phyloP scores from a whole-genome alignment of 2,329 filamentous ascomycete genomes.

The Thelonectria olida region DNA sequence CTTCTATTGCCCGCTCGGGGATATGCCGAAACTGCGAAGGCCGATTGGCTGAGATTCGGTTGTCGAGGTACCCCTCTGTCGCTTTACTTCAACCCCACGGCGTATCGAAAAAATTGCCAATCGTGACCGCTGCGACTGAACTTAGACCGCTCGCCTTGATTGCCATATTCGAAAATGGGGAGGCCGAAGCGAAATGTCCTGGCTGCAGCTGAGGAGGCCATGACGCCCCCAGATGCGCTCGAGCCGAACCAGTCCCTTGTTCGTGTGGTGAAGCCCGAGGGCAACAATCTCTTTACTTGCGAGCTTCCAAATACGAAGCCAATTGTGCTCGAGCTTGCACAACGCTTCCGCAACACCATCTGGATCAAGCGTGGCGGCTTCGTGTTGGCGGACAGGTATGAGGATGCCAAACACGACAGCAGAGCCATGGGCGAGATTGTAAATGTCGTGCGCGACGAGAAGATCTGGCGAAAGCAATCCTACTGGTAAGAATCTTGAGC shows the following conservation, averaged over 20 bases:
- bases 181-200: constrained; percentile 75
- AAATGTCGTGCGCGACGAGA: constrained; percentile 92
- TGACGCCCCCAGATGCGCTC: constrained; percentile 66
- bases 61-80: too few relatives aligned
- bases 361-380: constrained; percentile 93
- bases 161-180: constrained; percentile 41
- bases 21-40: too few relatives aligned
- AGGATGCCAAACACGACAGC: constrained; percentile 73
- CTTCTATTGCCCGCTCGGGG: not conserved
- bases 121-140: not conserved
- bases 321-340: constrained; percentile 81
- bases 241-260: constrained; percentile 74
- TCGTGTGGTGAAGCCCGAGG: constrained; percentile 81
- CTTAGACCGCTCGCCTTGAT: not conserved
- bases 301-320: constrained; percentile 72
- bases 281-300: constrained; percentile 89
- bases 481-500: constrained; percentile 79
- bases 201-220: constrained; percentile 78
- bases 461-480: constrained; percentile 84
- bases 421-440: constrained; percentile 89
- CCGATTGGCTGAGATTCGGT: too few relatives aligned
- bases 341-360: constrained; percentile 88
- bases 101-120: constrained; percentile 5
- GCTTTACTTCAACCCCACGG: constrained; percentile 11
- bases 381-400: constrained; percentile 79